phyloP scores from a whole-genome alignment of 441 rosid species.

The Flueggea neowawraea region DNA sequence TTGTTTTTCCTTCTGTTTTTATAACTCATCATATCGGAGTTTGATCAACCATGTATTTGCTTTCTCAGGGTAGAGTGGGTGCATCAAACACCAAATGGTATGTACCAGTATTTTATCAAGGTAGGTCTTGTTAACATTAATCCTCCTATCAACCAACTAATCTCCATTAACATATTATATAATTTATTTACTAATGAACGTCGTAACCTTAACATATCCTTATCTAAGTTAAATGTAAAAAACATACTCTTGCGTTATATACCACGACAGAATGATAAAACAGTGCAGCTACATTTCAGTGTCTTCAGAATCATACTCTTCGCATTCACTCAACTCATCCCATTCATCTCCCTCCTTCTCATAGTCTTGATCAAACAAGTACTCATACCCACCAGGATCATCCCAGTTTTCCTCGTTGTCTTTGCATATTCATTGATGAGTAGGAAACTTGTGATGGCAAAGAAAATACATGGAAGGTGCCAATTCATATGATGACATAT shows the following conservation, averaged over 20 bases:
- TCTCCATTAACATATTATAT: too few species aligned
- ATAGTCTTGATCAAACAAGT: conserved; percentile 8
- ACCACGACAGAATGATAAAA: background rate
- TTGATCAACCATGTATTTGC: background rate
- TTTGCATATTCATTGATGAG: conserved; percentile 16
- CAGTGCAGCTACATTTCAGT: background rate
- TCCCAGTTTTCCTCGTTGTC: conserved; percentile 8
- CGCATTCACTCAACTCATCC: background rate
- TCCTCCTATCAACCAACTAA: too few species aligned
- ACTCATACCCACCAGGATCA: conserved; percentile 10
- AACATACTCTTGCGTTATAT: too few species aligned
- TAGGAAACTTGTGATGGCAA: conserved; percentile 10
- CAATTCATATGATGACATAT: conserved; percentile 11
- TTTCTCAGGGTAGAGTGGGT: conserved; percentile 73
- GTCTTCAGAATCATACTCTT: background rate
- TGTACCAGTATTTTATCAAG: conserved; percentile 98
- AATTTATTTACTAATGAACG: too few species aligned
- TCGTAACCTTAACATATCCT: too few species aligned
- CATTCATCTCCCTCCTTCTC: background rate
- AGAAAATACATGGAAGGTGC: conserved; percentile 13
- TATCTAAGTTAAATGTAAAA: too few species aligned
- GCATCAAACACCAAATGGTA: conserved; percentile 84
- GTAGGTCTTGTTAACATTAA: conserved; percentile 19
- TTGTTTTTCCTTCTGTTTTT: too few species aligned
- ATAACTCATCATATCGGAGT: too few species aligned